phyloP scores from a whole-genome alignment of 169 alveolate species.

The Cryptosporidium bovis region DNA sequence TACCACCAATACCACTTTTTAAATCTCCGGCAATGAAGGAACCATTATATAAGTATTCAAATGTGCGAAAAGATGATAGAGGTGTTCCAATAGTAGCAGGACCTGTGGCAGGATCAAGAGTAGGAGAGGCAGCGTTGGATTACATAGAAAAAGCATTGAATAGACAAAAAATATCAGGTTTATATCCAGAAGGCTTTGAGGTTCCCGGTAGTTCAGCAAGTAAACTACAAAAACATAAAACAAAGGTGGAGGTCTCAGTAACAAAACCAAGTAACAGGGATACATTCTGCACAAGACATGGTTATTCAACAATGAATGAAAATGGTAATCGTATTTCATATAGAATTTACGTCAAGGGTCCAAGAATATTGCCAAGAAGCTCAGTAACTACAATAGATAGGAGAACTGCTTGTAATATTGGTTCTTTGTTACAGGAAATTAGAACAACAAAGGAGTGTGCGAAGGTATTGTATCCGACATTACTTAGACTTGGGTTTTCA shows the following conservation, averaged over 20 bases:
- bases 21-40: background rate
- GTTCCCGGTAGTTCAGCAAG: background rate
- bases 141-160: slow-evolving; percentile 58
- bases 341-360: slow-evolving; percentile 28
- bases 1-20: slow-evolving; percentile 57
- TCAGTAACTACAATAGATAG: slow-evolving; percentile 39
- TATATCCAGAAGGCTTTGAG: slow-evolving; percentile 50
- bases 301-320: slow-evolving; percentile 27
- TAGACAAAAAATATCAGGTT: slow-evolving; percentile 46
- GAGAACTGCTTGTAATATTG: slow-evolving; percentile 51
- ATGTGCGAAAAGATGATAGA: slow-evolving; percentile 36
- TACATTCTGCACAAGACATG: slow-evolving; percentile 32
- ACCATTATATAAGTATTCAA: slow-evolving; percentile 7
- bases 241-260: slow-evolving; percentile 3
- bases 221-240: background rate
- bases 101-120: slow-evolving; percentile 53
- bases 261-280: slow-evolving; percentile 27
- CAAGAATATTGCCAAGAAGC: slow-evolving; percentile 62
- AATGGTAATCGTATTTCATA: slow-evolving; percentile 33
- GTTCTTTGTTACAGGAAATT: slow-evolving; percentile 27
- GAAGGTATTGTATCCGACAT: slow-evolving; percentile 43
- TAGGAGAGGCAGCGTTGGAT: slow-evolving; percentile 47
- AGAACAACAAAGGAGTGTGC: slow-evolving; percentile 38
- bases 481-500: slow-evolving; percentile 54
- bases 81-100: slow-evolving; percentile 73